A percentile compares a stretch with the other conserved stretches of the same genome.
These are phyloP conservation scores for Vigna radiata DNA, from an alignment of 306 rosid genomes.

Conservation along the genomic window DNA sequence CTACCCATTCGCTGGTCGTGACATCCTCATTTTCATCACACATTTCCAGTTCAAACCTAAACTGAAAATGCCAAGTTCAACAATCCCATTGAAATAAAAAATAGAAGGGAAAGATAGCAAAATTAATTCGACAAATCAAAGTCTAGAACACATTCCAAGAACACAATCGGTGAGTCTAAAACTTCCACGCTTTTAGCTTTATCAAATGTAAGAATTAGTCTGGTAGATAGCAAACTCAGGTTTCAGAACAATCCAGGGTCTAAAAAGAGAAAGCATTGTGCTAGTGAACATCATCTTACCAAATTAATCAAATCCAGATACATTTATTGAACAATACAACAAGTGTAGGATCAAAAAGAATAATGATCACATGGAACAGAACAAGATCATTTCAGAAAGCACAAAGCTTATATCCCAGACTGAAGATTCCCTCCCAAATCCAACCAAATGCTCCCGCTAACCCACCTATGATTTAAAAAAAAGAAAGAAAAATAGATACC, in stretches of 20 bases:
- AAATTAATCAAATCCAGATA: not conserved
- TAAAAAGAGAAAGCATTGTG: not conserved
- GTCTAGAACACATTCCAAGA: conserved; percentile 6
- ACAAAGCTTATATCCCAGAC: not conserved
- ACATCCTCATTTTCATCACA: conserved; percentile 15
- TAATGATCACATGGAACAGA: conserved; percentile 11
- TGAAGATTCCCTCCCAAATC: conserved; percentile 10
- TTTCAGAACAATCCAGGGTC: not conserved
- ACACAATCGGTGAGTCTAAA: not conserved
- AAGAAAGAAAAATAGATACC: not conserved
- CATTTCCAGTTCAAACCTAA: not conserved
- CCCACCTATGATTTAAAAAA: not conserved
- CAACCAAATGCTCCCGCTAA: conserved; percentile 21
- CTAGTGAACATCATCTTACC: conserved; percentile 11
- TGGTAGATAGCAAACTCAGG: not conserved
- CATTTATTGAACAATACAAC: conserved; percentile 3
- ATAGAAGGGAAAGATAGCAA: not conserved
- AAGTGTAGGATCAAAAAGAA: conserved; percentile 1
- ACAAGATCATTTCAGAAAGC: not conserved
- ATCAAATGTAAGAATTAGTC: conserved; percentile 7
- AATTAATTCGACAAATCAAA: not conserved
- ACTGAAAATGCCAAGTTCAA: conserved; percentile 25
- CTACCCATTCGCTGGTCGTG: not conserved
- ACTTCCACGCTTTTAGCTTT: not conserved
- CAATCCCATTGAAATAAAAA: conserved; percentile 9